A percentile compares a stretch with the other conserved stretches of the same genome.
Evolutionary conservation across 495 filamentous ascomycete species (phyloP).

Genomic region (Usnea hakonensis): DNA sequence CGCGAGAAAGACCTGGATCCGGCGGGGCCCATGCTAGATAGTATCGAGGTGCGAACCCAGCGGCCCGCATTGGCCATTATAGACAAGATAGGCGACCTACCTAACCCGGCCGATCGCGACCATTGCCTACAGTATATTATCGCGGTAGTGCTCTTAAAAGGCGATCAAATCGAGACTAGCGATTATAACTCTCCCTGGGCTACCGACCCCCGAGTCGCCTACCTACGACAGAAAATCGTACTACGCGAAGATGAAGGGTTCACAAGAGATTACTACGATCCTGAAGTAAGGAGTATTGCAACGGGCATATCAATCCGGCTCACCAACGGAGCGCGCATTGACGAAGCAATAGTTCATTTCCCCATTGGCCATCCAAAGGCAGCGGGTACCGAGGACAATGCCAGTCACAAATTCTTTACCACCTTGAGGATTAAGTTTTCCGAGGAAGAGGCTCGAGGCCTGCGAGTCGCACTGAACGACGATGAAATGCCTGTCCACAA

Average conservation of each 20-base stretch:
- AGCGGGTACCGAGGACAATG: slow-evolving; percentile 47
- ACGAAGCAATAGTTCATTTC: slow-evolving; percentile 76
- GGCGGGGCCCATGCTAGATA: too few relatives aligned
- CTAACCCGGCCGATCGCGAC: slow-evolving; percentile 40
- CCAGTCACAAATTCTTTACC: too few relatives aligned
- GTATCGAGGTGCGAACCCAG: slow-evolving; percentile 33
- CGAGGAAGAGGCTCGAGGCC: too few relatives aligned
- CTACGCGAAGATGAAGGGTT: slow-evolving; percentile 27
- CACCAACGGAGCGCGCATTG: slow-evolving; percentile 38
- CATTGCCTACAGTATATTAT: slow-evolving; percentile 40
- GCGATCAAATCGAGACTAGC: slow-evolving; percentile 22
- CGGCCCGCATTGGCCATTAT: slow-evolving; percentile 35
- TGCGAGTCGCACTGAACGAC: too few relatives aligned
- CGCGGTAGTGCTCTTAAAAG: slow-evolving; percentile 33
- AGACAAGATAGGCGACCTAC: slow-evolving; percentile 32
- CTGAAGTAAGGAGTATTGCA: slow-evolving; percentile 24
- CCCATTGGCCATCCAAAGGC: slow-evolving; percentile 71
- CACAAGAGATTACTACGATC: slow-evolving; percentile 33
- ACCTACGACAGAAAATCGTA: slow-evolving; percentile 28
- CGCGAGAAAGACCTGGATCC: too few relatives aligned
- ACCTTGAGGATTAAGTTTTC: too few relatives aligned
- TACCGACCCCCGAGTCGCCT: slow-evolving; percentile 19
- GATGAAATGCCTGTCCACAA: too few relatives aligned
- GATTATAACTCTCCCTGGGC: slow-evolving; percentile 33
- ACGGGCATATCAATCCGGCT: slow-evolving; percentile 27